Base-by-base conservation (phyloP, 805 yeast species). In the Metschnikowia arizonensis region DNA sequence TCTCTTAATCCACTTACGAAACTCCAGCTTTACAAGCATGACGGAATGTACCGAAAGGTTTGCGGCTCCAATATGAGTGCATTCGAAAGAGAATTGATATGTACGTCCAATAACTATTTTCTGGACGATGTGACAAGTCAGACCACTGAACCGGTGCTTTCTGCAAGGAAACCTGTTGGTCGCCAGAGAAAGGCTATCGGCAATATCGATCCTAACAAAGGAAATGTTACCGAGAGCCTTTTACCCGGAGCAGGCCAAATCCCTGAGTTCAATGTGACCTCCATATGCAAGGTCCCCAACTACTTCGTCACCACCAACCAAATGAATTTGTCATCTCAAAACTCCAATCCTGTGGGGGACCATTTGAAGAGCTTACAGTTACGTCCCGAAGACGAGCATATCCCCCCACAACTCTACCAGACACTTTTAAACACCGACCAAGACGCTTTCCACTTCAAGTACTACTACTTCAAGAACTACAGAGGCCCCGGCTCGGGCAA, bases 401-500 rank as follows among this genome's bases (percentile, higher is more conserved):
- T 66, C 45, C 55, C 71, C 6, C 66, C 64, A 35, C 63, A 64
- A 45, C 55, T 69, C 29, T 68, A 65, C 42, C 73, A 60, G 51
- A 57, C 69, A 30, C 63, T 62, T 4, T 56, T 61, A 36, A 66
- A 59, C 49, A 64, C 62, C 42, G 73, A 69, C 44, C 63, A 58
- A 47, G 74, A 69, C 41, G 59, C 61, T 19, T 57, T 57, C 49
- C 63, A 63, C 45, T 58, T 66, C 32, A 70, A 66, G 49, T 71
- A 71, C 52, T 70, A 61, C 50, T 71, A 69, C 49, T 61, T 65
- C 18, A 68, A 68, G 48, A 60, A 64, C 28, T 69, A 68, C 45
- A 59, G 75, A 37, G 76, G 76, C 0, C 75, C 74, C 2, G 76
- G 76, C 1, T 64, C 69, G 35, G 76, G 76, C 2, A 71, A 69